These are phyloP conservation scores for Pelargonium nanum DNA, from an alignment of 345 rosid genomes.

Conservation along the genomic window DNA sequence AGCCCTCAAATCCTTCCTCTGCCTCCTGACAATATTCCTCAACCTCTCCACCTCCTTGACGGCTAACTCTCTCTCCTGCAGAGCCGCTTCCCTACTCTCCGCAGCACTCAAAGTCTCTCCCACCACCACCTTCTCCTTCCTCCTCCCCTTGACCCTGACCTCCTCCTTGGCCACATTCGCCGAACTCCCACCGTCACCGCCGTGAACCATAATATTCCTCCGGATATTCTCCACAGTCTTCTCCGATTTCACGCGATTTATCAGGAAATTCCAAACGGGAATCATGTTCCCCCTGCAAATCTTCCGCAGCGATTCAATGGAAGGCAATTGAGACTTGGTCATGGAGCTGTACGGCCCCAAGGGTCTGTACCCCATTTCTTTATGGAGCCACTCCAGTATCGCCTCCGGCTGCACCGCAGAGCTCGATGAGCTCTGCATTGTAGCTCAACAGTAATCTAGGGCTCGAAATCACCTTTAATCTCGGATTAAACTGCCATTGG, in stretches of 20 bases:
- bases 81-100: conserved; percentile 55
- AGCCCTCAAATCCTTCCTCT: conserved; percentile 72
- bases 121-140: conserved; percentile 38
- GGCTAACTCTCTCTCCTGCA: conserved; percentile 61
- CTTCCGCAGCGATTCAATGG: conserved; percentile 55
- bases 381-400: conserved; percentile 71
- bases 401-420: conserved; percentile 56
- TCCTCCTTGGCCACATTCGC: conserved; percentile 40
- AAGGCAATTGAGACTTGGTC: conserved; percentile 53
- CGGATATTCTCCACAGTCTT: conserved; percentile 65
- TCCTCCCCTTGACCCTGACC: conserved; percentile 38
- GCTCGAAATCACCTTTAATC: background rate
- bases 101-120: conserved; percentile 24
- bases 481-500: too few relatives aligned
- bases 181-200: conserved; percentile 22
- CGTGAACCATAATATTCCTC: conserved; percentile 71
- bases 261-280: conserved; percentile 57
- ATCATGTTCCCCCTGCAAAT: conserved; percentile 84
- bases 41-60: conserved; percentile 73
- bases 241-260: conserved; percentile 74
- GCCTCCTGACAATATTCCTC: conserved; percentile 67
- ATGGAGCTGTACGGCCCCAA: conserved; percentile 60
- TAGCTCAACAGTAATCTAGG: too few relatives aligned
- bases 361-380: conserved; percentile 83
- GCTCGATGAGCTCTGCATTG: conserved; percentile 36